phyloP scores from a whole-genome alignment of 1,284 basidiomycete species.

The Austropuccinia psidii region DNA sequence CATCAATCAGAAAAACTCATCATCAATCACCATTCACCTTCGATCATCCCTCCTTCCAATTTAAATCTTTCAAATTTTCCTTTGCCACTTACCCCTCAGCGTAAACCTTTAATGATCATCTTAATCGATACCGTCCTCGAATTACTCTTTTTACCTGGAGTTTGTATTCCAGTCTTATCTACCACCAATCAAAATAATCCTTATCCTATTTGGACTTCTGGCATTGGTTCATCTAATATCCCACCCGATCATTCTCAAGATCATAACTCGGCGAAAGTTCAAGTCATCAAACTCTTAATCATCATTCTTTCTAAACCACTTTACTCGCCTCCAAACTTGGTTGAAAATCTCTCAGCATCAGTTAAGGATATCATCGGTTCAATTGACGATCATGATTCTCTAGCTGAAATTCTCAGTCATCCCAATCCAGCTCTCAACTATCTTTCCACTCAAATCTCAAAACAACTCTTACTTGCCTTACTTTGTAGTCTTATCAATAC shows the following conservation, averaged over 20 bases:
- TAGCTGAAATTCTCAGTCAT: neutral
- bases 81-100: neutral
- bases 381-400: neutral
- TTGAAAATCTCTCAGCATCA: neutral
- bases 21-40: neutral
- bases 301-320: constrained; percentile 28
- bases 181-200: neutral
- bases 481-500: constrained; percentile 35
- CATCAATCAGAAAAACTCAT: neutral
- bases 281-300: constrained; percentile 26
- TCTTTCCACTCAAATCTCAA: neutral
- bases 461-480: constrained; percentile 9
- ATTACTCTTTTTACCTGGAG: constrained; percentile 33
- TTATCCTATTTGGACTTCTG: constrained; percentile 32
- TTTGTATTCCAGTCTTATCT: neutral
- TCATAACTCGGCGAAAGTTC: constrained; percentile 29
- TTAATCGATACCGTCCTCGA: constrained; percentile 29
- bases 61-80: no score
- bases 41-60: no score
- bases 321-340: constrained; percentile 19
- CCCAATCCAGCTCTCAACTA: constrained; percentile 28
- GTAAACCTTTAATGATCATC: neutral
- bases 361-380: neutral
- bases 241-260: constrained; percentile 19
- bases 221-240: constrained; percentile 20